Evolutionary conservation across 768 basidiomycete species (phyloP).

Genomic region (Chalciporus sphaerocephalus): DNA sequence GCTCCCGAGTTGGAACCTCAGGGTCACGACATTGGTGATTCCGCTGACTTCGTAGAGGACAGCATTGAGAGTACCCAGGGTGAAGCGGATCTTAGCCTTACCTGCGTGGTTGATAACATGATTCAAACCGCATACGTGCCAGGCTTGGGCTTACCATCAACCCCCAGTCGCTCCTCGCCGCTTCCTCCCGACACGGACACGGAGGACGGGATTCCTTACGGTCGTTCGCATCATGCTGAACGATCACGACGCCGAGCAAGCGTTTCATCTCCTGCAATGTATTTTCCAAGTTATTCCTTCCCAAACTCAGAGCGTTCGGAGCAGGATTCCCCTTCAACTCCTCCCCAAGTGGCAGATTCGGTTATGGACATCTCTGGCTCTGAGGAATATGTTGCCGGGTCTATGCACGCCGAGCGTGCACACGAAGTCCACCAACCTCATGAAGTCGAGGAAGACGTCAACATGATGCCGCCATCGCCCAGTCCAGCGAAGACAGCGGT

Average conservation of each 20-base stretch:
- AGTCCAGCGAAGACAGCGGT: conserved; percentile 36
- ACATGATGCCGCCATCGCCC: conserved; percentile 48
- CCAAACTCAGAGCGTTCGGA: conserved; percentile 14
- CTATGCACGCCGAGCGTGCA: conserved; percentile 38
- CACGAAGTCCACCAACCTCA: conserved; percentile 23
- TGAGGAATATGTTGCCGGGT: conserved; percentile 32
- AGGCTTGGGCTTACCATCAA: conserved; percentile 28
- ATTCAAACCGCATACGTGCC: conserved; percentile 36
- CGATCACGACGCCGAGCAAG: conserved; percentile 37
- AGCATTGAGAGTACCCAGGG: conserved; percentile 43
- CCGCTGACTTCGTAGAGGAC: conserved; percentile 6
- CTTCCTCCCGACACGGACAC: conserved; percentile 54
- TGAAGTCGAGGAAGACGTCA: conserved; percentile 38
- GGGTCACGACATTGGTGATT: not conserved
- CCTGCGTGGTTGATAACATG: conserved; percentile 69
- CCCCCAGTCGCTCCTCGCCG: conserved; percentile 34
- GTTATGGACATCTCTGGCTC: conserved; percentile 19
- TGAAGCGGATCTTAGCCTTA: conserved; percentile 53
- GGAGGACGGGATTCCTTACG: conserved; percentile 61
- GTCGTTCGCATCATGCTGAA: conserved; percentile 58
- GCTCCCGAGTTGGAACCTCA: conserved; percentile 11
- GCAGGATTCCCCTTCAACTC: conserved; percentile 20
- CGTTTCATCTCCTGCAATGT: conserved; percentile 30
- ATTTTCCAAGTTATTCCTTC: conserved; percentile 37
- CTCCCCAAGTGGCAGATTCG: conserved; percentile 19